Base-by-base conservation (phyloP, 495 filamentous ascomycete species). In the Schizothecium vesticola region DNA sequence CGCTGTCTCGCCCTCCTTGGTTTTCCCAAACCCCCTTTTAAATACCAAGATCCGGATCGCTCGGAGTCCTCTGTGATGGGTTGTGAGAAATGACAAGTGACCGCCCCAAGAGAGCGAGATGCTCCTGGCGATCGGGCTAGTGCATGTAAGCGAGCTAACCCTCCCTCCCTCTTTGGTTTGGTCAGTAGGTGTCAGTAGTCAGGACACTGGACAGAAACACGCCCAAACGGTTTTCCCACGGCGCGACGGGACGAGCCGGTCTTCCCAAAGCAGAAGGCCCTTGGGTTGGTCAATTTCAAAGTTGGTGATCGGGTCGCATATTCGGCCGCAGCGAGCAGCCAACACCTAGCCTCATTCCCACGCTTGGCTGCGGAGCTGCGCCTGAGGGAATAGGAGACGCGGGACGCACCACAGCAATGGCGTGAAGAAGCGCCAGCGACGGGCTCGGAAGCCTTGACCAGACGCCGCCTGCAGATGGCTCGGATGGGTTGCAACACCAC, bases 281-380 rank as follows among this genome's bases (percentile, higher is more conserved):
- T 67, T 62, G 24, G 66, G 26, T n/a, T 56, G 43, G 43, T 24
- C 33, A 28, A 19, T 65, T 65, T 69, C 29, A 56, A 25, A 65
- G 62, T 66, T 65, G 58, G 61, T 67, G 69, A 67, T 65, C 65
- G 33, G 74, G 74, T 63, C 69, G 72, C 74, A 71, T 74, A 56
- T 67, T 29, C 57, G 74, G 74, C 72, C 74, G 74, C 74, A 76
- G 69, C 59, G 43, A 73, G 28, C 63, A 61, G 36, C 70, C 61
- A 74, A 65, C 43, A 16, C 33, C 33, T 16, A 68, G 67, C 69
- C 69, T 69, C 67, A 61, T 60, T 67, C 57, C 51, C 21, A 19
- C 43, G 43, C 56, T 10, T 66, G 65, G 28, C 65, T 57, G 56
- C 28, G n/a, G 8, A 13, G 55, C 16, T 43, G 36, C 26, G 36